Evolutionary conservation across 208 protist species (phyloP).

Genomic region (Wallacemonas collosoma): DNA sequence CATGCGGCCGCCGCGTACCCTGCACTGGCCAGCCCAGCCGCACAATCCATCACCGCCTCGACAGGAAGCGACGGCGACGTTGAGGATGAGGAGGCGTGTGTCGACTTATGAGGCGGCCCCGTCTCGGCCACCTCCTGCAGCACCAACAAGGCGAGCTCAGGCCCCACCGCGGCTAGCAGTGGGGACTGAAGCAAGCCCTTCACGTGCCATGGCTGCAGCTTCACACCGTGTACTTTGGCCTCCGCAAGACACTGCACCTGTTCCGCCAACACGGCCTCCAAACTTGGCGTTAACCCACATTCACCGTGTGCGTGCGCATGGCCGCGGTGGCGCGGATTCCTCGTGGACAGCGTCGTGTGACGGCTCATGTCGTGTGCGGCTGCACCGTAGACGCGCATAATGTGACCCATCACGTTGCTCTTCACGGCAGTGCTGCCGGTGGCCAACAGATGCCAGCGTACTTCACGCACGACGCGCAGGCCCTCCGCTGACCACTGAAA

Average conservation of each 20-base stretch:
- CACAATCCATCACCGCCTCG: constrained; percentile 32
- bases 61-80: neutral
- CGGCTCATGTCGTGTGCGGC: constrained; percentile 26
- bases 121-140: constrained; percentile 30
- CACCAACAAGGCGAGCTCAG: constrained; percentile 49
- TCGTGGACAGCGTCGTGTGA: neutral
- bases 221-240: constrained; percentile 48
- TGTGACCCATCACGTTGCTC: constrained; percentile 38
- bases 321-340: too few relatives aligned
- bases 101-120: neutral
- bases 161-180: constrained; percentile 40
- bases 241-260: constrained; percentile 75
- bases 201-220: constrained; percentile 43
- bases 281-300: neutral
- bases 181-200: constrained; percentile 53
- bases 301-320: neutral
- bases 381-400: constrained; percentile 41
- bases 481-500: constrained; percentile 21
- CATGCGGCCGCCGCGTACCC: constrained; percentile 34
- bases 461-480: constrained; percentile 50
- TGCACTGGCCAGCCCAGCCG: constrained; percentile 36
- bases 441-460: constrained; percentile 52
- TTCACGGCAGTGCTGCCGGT: constrained; percentile 36
- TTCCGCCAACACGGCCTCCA: constrained; percentile 39
- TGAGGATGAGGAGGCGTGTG: neutral